Conservation (phyloP, 1,139 yeast genomes). For the Pichia sp. region DNA sequence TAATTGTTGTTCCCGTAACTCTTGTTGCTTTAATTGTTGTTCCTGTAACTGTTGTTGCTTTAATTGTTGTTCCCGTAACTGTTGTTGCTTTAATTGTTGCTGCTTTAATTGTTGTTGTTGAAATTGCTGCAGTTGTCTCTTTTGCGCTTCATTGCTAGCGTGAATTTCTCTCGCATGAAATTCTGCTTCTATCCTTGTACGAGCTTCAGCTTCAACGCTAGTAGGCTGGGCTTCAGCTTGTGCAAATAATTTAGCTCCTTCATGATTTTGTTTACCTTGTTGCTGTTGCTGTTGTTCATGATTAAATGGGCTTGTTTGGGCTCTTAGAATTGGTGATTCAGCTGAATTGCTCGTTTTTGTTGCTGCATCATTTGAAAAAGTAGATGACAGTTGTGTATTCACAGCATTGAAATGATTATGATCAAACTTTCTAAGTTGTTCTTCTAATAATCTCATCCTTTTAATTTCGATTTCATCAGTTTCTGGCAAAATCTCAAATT, state of each 20-base stretch:
- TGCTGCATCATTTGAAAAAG: background rate
- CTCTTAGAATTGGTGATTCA: background rate
- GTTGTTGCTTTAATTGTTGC: background rate
- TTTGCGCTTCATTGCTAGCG: background rate
- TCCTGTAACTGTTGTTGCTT: background rate
- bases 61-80: background rate
- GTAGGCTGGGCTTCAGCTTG: background rate
- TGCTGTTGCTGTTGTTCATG: too few species aligned
- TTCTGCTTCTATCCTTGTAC: background rate
- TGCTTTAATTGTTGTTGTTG: background rate
- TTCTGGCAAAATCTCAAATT: background rate
- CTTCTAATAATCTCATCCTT: conserved; percentile 2
- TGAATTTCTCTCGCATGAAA: background rate
- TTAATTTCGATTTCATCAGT: background rate
- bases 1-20: too few species aligned
- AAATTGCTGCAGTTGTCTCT: background rate
- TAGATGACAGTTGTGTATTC: background rate
- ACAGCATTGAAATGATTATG: background rate
- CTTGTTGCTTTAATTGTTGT: background rate
- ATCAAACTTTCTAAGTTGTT: conserved; percentile 1
- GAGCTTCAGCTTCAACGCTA: background rate
- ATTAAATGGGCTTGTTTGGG: background rate
- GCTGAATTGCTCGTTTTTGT: background rate
- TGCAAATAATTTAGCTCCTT: background rate
- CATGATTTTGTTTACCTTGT: too few species aligned